Base-by-base conservation (phyloP, 73 alveolate genomes). In the Halteria grandinella region DNA sequence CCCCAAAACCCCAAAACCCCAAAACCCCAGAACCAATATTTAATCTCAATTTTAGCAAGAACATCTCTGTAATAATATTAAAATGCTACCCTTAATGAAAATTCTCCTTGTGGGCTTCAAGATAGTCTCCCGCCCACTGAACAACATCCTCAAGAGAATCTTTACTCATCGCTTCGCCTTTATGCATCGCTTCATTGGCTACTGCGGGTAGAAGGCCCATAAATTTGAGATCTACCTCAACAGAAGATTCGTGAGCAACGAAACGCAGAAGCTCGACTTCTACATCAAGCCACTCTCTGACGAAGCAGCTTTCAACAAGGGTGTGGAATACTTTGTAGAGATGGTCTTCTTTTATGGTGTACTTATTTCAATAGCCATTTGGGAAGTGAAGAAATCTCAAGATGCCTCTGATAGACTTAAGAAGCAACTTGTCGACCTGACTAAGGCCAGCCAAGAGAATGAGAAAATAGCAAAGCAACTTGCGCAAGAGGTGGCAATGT, bases 231-330 rank as follows among this genome's bases (percentile, higher is more conserved):
- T 64, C 11, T 8, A 40, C 23, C 17, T 64, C 31, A 64, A 64
- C 39, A n/a, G 79, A 14, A 64, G 21, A 64, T 64, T n/a, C 66
- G 40, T 1, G 44, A 64, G 32, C 32, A 64, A 23, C 27, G 95
- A 81, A 63, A 75, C n/a, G 83, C 66, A 12, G 91, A 60, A 60
- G 27, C 0, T 64, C 2, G 63, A 64, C 24, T 39, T 64, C 34
- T 64, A 64, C 51, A 64, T 64, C 7, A 64, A 64, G 33, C 79
- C 79, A 11, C 79, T 64, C 29, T 20, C 53, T 8, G 79, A 64
- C 31, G 79, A 64, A 12, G 79, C 79, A 8, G 79, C 79, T 4
- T 64, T 64, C 33, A 64, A 64, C 33, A 64, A 64, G 55, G 79
- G 79, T 10, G 79, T 64, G 4, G 79, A 64, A 64, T 64, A 64